Percentiles rank a stretch among this genome's conserved stretches.
Conservation (phyloP, 139 green algal genomes). For the Volvox africanus region DNA sequence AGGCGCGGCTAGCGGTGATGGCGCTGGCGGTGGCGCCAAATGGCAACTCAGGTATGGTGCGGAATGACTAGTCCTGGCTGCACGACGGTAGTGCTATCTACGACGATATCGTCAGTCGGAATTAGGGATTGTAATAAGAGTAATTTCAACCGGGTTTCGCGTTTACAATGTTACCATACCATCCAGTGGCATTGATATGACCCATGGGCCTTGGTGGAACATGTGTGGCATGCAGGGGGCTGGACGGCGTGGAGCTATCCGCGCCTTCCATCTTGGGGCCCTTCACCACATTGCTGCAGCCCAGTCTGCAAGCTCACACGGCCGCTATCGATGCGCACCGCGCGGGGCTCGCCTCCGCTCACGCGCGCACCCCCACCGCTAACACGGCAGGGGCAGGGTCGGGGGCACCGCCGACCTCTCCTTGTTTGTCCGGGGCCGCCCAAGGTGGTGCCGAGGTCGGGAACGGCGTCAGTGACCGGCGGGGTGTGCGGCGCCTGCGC, state of each 20-base stretch:
- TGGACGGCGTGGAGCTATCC: constrained; percentile 3
- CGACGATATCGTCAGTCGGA: no score
- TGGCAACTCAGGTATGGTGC: constrained; percentile 20
- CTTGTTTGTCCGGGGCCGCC: not conserved
- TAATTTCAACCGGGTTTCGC: no score
- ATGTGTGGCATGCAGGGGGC: not conserved
- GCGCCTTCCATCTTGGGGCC: constrained; percentile 25
- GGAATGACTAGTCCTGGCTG: no score
- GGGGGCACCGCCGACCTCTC: not conserved
- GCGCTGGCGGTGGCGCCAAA: not conserved
- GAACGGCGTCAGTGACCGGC: not conserved
- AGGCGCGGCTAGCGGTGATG: not conserved
- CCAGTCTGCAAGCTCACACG: constrained; percentile 28
- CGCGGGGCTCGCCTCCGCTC: not conserved
- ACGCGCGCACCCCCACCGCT: not conserved
- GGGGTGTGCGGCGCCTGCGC: not conserved
- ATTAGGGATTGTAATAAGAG: no score
- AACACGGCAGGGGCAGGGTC: not conserved
- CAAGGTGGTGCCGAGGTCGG: not conserved
- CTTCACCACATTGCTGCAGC: constrained; percentile 47
- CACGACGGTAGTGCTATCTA: no score
- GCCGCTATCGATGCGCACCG: constrained; percentile 16
- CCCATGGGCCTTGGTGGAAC: no score
- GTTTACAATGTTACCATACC: no score
- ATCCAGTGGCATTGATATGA: no score